phyloP scores from a whole-genome alignment of 106 monocot genomes.

The Acorus gramineus region DNA sequence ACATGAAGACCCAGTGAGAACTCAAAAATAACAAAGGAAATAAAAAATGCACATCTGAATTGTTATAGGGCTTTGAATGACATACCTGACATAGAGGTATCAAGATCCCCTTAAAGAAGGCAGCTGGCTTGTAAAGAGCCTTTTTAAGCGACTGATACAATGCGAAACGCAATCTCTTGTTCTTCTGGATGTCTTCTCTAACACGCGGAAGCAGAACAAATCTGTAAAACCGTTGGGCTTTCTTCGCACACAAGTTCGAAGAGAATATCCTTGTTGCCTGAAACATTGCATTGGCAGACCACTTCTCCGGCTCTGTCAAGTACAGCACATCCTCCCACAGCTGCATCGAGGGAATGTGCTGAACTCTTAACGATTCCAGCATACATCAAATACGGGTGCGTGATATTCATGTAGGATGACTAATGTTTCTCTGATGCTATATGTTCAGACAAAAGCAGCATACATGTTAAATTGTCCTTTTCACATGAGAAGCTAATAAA shows the following conservation, averaged over 20 bases:
- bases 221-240: constrained; percentile 61
- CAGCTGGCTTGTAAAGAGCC: constrained; percentile 88
- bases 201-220: constrained; percentile 77
- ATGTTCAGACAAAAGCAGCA: too few species aligned
- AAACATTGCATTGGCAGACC: constrained; percentile 94
- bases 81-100: constrained; percentile 86
- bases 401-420: too few species aligned
- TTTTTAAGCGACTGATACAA: constrained; percentile 87
- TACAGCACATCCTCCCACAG: constrained; percentile 82
- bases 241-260: constrained; percentile 58
- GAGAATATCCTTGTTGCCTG: constrained; percentile 89
- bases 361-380: too few species aligned
- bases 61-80: too few species aligned
- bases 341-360: constrained; percentile 63
- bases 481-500: too few species aligned
- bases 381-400: too few species aligned
- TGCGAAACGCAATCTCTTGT: constrained; percentile 86
- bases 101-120: constrained; percentile 87
- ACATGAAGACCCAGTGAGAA: too few species aligned
- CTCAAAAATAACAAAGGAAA: too few species aligned
- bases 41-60: too few species aligned
- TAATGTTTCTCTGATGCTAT: too few species aligned
- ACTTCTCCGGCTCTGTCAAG: constrained; percentile 81
- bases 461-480: too few species aligned
- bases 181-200: constrained; percentile 88